These are phyloP conservation scores for Abelmoschus esculentus DNA, from an alignment of 345 rosid genomes.

Conservation along the genomic window DNA sequence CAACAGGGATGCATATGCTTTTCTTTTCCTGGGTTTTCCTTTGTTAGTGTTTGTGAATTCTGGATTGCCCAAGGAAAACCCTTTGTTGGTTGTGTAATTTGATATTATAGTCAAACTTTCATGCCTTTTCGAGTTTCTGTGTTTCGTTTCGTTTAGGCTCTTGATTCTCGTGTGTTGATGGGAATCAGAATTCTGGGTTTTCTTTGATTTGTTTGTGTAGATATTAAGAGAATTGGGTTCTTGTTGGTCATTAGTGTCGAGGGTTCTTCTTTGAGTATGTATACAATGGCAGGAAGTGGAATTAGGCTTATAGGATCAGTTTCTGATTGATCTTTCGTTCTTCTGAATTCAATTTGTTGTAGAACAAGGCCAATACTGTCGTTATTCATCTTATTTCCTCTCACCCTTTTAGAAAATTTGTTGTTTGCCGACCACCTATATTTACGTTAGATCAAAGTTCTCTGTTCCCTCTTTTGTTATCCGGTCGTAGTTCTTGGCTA, in stretches of 20 bases:
- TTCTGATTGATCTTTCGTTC: not conserved
- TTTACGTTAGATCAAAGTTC: not conserved
- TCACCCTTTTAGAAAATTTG: not conserved
- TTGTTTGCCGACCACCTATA: not conserved
- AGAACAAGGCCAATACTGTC: not conserved
- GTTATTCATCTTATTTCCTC: no score
- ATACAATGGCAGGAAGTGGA: not conserved
- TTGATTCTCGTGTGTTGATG: not conserved
- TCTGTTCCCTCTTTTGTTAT: not conserved
- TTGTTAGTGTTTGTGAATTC: not conserved
- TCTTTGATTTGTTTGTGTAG: not conserved
- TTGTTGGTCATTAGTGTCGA: not conserved
- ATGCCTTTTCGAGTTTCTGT: not conserved
- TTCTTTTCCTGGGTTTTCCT: conserved; percentile 2
- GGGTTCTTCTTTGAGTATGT: not conserved
- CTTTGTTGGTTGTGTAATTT: not conserved
- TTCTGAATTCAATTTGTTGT: not conserved
- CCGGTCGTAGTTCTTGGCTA: not conserved
- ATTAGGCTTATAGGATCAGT: not conserved
- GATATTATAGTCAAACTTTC: not conserved
- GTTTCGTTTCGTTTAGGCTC: not conserved
- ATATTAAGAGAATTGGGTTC: not conserved
- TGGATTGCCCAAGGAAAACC: not conserved
- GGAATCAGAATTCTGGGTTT: not conserved
- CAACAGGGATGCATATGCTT: not conserved